Base-by-base conservation (phyloP, 2,329 filamentous ascomycete species). In the Tolypocladium inflatum region DNA sequence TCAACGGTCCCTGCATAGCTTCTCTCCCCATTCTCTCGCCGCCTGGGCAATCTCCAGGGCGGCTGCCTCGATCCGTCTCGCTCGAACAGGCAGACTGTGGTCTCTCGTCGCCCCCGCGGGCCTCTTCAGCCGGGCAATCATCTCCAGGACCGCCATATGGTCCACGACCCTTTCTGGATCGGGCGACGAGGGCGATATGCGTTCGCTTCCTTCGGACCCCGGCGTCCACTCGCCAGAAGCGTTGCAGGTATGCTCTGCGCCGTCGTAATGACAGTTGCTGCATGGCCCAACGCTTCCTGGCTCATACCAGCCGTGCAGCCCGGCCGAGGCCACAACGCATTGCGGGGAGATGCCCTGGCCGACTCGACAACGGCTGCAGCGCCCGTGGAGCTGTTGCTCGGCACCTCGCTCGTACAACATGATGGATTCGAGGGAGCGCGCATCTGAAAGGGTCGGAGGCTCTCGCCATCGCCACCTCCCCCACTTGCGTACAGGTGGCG, bases 261-360 rank as follows among this genome's bases (percentile, higher is more conserved):
- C 64, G 26, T 64, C 62, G 45, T 64, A 62, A 13, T 64, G 58
- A 48, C 65, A 68, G 23, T 68, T 67, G 61, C 66, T 68, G 58
- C 65, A 66, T 15, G 57, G 58, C 4, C 59, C 60, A n/a, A 19
- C 17, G 7, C 26, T n/a, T 1, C 26, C 30, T 33, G 45, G 26
- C 26, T 33, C 8, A 15, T n/a, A n/a, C 45, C 45, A 50, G 45
- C 45, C 45, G 4, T 33, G 2, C 45, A 50, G 26, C 17, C 30
- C 58, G 21, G 58, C 56, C 1, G 64, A 57, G 4, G 63, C 55
- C 33, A 66, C 63, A 11, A 68, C 62, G 53, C 66, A 67, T 41
- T 67, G 64, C 19, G 61, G 61, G 1, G 65, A 66, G 19, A 64
- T 58, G 4, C 66, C 66, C 11, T 66, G 61, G 10, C 64, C 65